A percentile compares a stretch with the other conserved stretches of the same genome.
Evolutionary conservation across 2,329 filamentous ascomycete genomes (phyloP).

Genomic region (Parafenestella ontariensis): DNA sequence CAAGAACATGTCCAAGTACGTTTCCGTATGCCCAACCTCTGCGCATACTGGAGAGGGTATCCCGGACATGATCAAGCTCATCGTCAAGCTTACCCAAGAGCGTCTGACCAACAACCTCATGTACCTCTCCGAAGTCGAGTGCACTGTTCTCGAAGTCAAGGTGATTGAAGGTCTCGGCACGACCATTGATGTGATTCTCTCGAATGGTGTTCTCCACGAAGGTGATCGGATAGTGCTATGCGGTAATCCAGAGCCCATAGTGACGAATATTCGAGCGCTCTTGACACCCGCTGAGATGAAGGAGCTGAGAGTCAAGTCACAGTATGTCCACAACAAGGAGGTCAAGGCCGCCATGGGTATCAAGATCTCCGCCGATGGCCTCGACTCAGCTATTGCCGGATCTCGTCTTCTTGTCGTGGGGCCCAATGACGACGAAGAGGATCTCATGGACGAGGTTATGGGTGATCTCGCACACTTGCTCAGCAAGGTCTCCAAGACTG

Average conservation of each 20-base stretch:
- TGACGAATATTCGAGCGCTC: conserved; percentile 92
- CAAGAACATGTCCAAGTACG: conserved; percentile 92
- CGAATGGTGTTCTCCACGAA: conserved; percentile 92
- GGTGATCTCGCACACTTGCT: conserved; percentile 90
- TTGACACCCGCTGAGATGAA: conserved; percentile 92
- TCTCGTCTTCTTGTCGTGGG: conserved; percentile 94
- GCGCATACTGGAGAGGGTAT: conserved; percentile 99
- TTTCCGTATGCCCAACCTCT: conserved; percentile 96
- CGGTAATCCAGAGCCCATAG: conserved; percentile 94
- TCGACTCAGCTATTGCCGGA: conserved; percentile 95
- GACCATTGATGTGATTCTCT: conserved; percentile 96
- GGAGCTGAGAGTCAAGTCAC: conserved; percentile 92
- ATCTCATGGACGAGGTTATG: conserved; percentile 96
- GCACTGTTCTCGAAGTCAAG: conserved; percentile 98
- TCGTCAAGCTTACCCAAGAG: conserved; percentile 90
- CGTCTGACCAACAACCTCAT: conserved; percentile 97
- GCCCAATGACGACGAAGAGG: conserved; percentile 94
- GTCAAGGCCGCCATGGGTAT: conserved; percentile 98
- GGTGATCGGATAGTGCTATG: conserved; percentile 95
- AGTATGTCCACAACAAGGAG: conserved; percentile 98
- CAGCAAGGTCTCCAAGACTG: conserved; percentile 87
- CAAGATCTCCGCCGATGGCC: conserved; percentile 95
- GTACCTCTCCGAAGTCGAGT: conserved; percentile 98
- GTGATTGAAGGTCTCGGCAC: conserved; percentile 98
- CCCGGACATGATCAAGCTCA: conserved; percentile 96